These are phyloP conservation scores for Podospora sp. DNA, from an alignment of 495 filamentous ascomycete genomes.

Conservation along the genomic window DNA sequence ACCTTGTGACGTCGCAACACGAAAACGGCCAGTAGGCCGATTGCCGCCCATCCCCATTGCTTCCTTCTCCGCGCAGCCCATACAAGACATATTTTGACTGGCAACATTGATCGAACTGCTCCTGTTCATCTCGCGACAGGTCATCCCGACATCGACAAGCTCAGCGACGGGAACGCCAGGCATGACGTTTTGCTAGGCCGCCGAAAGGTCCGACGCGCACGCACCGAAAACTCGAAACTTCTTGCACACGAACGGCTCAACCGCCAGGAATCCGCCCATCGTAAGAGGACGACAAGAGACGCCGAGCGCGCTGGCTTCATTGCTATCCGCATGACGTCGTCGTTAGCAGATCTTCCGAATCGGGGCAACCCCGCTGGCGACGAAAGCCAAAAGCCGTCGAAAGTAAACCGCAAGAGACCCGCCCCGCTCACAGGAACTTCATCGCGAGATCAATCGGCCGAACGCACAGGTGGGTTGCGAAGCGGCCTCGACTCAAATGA, in stretches of 20 bases:
- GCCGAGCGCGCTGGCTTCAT: conserved; percentile 12
- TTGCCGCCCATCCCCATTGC: background rate
- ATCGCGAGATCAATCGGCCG: conserved; percentile 15
- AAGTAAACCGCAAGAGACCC: conserved; percentile 16
- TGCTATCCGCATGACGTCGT: conserved; percentile 41
- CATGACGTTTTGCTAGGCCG: background rate
- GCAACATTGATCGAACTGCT: background rate
- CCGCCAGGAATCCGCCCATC: background rate
- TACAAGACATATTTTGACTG: background rate
- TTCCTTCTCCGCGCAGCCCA: background rate
- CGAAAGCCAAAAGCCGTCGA: conserved; percentile 20
- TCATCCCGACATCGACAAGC: background rate
- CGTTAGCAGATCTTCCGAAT: conserved; percentile 33
- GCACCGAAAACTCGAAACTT: background rate
- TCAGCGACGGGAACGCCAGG: background rate
- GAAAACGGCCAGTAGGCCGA: background rate
- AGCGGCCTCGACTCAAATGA: conserved; percentile 49
- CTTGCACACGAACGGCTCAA: background rate
- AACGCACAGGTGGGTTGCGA: conserved; percentile 19
- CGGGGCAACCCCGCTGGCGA: conserved; percentile 35
- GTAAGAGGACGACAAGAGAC: conserved; percentile 18
- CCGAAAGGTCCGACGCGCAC: background rate
- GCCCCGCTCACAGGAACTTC: conserved; percentile 15
- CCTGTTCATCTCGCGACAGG: background rate
- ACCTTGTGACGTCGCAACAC: conserved; percentile 29